Percentiles rank a stretch among this genome's conserved stretches.
Evolutionary conservation across 306 rosid species (phyloP).

Genomic region (Luffa aegyptiaca): DNA sequence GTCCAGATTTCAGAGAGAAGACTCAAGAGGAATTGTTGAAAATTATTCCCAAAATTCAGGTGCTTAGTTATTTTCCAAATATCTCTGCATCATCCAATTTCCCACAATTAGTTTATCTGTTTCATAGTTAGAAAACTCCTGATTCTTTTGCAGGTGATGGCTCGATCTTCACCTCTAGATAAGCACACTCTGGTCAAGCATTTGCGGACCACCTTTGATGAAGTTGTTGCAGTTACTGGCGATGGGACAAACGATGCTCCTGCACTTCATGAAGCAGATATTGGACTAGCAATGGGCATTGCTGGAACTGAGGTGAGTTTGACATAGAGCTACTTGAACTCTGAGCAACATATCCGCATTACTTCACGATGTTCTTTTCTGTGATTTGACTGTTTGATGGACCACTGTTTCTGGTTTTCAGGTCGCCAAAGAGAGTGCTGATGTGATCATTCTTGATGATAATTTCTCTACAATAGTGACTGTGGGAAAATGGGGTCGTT

Average conservation of each 20-base stretch:
- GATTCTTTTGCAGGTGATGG: conserved; percentile 61
- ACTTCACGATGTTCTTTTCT: not conserved
- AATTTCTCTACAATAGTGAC: conserved; percentile 97
- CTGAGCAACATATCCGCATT: not conserved
- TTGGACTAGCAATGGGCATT: conserved; percentile 98
- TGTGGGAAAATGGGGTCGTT: conserved; percentile 97
- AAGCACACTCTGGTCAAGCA: conserved; percentile 86
- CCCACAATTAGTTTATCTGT: conserved; percentile 9
- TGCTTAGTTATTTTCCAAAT: conserved; percentile 17
- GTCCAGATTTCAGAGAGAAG: conserved; percentile 85
- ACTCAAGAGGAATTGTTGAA: conserved; percentile 49
- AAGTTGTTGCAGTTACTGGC: conserved; percentile 98
- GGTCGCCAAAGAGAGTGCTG: conserved; percentile 99
- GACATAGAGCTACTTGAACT: not conserved
- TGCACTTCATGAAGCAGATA: conserved; percentile 97
- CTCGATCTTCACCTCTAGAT: conserved; percentile 94
- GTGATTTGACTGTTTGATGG: not conserved
- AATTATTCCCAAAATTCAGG: conserved; percentile 93
- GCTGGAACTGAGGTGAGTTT: conserved; percentile 92
- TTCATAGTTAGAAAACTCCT: conserved; percentile 10
- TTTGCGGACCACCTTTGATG: conserved; percentile 71
- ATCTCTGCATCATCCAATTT: conserved; percentile 4
- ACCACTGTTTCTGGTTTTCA: conserved; percentile 14
- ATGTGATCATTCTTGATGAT: conserved; percentile 90
- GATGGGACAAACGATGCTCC: conserved; percentile 99